These are phyloP conservation scores for Daldinia grandis DNA, from an alignment of 495 filamentous ascomycete genomes.

Conservation along the genomic window DNA sequence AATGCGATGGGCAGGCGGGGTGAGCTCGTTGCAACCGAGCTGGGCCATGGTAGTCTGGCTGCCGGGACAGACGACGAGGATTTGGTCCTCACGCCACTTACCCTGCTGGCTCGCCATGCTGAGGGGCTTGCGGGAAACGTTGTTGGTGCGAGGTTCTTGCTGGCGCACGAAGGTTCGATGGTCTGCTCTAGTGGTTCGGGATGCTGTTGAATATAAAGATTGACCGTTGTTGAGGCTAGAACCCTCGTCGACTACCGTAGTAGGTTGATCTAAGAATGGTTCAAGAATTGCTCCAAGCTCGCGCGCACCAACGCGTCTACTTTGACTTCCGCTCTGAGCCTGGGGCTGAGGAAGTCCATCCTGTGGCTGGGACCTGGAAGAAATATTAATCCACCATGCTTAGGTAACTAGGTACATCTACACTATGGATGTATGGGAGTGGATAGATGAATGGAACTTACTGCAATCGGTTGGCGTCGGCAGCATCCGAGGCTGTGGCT, in stretches of 20 bases:
- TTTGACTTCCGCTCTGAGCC: not conserved
- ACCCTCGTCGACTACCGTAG: not conserved
- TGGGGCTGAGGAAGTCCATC: not conserved
- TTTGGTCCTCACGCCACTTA: slow-evolving; percentile 64
- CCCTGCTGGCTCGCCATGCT: slow-evolving; percentile 57
- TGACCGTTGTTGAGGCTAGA: not conserved
- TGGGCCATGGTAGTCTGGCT: slow-evolving; percentile 94
- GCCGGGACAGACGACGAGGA: slow-evolving; percentile 87
- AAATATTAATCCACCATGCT: slow-evolving; percentile 14
- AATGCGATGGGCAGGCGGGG: slow-evolving; percentile 80
- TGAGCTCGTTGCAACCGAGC: slow-evolving; percentile 91
- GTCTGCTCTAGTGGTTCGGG: slow-evolving; percentile 23
- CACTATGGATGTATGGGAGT: not conserved
- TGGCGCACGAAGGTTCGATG: slow-evolving; percentile 15
- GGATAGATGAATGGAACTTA: too few relatives aligned
- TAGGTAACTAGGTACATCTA: too few relatives aligned
- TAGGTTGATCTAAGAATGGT: not conserved
- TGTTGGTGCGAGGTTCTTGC: not conserved
- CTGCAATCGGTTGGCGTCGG: not conserved
- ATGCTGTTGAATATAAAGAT: not conserved
- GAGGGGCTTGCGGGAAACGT: slow-evolving; percentile 9
- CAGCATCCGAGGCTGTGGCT: not conserved
- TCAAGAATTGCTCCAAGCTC: slow-evolving; percentile 9
- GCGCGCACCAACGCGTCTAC: slow-evolving; percentile 1
- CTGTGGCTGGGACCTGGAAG: slow-evolving; percentile 16